Percentiles rank a stretch among this genome's conserved stretches.
Conservation (phyloP, 2,329 filamentous ascomycete genomes). For the Fusarium robinianum region DNA sequence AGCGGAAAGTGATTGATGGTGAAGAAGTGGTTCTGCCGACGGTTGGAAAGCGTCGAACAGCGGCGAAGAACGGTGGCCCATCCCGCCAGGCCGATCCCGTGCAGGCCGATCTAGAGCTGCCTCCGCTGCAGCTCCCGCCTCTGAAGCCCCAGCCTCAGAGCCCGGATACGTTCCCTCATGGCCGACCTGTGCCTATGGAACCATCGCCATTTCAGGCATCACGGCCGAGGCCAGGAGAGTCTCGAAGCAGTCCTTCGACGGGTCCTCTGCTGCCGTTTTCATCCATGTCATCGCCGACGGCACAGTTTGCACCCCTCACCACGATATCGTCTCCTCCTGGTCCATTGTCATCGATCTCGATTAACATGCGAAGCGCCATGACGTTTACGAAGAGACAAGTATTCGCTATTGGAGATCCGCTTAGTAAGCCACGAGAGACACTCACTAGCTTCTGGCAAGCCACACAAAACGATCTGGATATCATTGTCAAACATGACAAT, state of each 20-base stretch:
- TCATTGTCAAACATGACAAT: slow-evolving; percentile 20
- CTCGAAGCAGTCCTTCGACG: slow-evolving; percentile 28
- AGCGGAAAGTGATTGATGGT: slow-evolving; percentile 52
- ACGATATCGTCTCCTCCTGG: slow-evolving; percentile 8
- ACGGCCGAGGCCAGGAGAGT: too few species aligned
- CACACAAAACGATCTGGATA: slow-evolving; percentile 9
- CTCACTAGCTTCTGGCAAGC: slow-evolving; percentile 17
- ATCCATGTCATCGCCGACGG: too few species aligned
- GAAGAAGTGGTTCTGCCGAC: slow-evolving; percentile 40
- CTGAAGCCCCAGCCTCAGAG: slow-evolving; percentile 33
- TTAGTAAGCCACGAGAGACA: slow-evolving; percentile 29
- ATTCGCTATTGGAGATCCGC: slow-evolving; percentile 31
- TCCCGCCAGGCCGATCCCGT: too few species aligned
- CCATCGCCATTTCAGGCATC: slow-evolving; percentile 23
- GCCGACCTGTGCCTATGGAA: slow-evolving; percentile 38
- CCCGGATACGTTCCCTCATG: slow-evolving; percentile 20
- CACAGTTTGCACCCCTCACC: too few species aligned
- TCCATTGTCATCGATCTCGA: slow-evolving; percentile 39
- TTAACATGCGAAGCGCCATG: slow-evolving; percentile 36
- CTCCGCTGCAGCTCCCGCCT: slow-evolving; percentile 36
- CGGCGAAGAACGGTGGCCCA: slow-evolving; percentile 1
- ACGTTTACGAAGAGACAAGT: slow-evolving; percentile 27
- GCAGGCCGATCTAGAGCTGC: slow-evolving; percentile 27
- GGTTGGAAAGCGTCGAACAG: slow-evolving; percentile 22
- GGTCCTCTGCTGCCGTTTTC: slow-evolving; percentile 30